Conservation (phyloP, 495 filamentous ascomycete species). For the Glarea lozoyensis region DNA sequence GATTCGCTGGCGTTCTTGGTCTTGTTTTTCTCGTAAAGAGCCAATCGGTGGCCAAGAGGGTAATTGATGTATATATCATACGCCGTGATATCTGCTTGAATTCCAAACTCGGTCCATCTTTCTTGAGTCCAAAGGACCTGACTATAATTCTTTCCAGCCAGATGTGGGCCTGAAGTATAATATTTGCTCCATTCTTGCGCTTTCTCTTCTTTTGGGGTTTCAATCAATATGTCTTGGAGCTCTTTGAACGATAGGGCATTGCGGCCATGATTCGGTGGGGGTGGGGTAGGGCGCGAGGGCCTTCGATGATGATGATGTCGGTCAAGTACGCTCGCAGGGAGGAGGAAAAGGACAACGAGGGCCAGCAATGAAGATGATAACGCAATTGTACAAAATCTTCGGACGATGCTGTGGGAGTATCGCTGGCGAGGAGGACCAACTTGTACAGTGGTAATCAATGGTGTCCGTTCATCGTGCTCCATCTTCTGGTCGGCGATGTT, state of each 20-base stretch:
- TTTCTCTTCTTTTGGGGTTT: constrained; percentile 60
- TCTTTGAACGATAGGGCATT: constrained; percentile 48
- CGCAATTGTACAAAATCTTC: constrained; percentile 62
- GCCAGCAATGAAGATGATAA: constrained; percentile 47
- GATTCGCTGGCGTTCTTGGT: constrained; percentile 4
- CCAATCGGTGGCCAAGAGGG: constrained; percentile 68
- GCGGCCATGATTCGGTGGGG: constrained; percentile 29
- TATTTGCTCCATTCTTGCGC: constrained; percentile 80
- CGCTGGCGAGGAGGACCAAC: constrained; percentile 45
- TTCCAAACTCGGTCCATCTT: constrained; percentile 75
- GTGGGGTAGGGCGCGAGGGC: neutral
- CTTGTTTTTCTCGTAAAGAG: constrained; percentile 51
- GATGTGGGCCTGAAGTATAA: constrained; percentile 81
- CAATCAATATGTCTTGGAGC: constrained; percentile 59
- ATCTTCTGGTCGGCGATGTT: constrained; percentile 26
- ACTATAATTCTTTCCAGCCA: constrained; percentile 70
- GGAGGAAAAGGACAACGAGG: constrained; percentile 47
- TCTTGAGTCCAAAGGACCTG: constrained; percentile 84
- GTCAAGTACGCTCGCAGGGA: constrained; percentile 40
- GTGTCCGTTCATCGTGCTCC: constrained; percentile 47
- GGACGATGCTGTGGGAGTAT: constrained; percentile 59
- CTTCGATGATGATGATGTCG: constrained; percentile 26
- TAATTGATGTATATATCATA: constrained; percentile 95
- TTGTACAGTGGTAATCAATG: constrained; percentile 49
- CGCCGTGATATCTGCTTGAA: constrained; percentile 57